Base-by-base conservation (phyloP, 192 early-diverging fungal species). In the Neocallimastix lanati region DNA sequence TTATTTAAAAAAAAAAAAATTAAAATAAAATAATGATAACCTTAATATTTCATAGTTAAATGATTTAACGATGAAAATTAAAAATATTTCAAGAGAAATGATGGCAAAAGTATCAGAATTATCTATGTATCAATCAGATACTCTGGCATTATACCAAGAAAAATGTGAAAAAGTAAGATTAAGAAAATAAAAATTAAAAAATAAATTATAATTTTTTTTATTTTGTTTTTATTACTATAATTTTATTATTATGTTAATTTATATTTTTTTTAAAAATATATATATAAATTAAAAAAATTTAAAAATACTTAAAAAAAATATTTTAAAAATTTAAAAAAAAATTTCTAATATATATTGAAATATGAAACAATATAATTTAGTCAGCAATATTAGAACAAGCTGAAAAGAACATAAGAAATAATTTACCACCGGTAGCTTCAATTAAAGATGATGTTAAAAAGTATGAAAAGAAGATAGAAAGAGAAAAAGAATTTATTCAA, bases 71-170 rank as follows among this genome's bases (percentile, higher is more conserved):
- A 87, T 86, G 77, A 83, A 84, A 50, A 86, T 90, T 76, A 90
- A 88, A 79, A 78, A 84, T 36, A 29, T 84, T 6, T 88, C 89
- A n/a, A 79, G 82, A 29, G 82, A 84, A 28, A 86, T 88, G 83
- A 90, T 90, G 88, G 88, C 87, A 13, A 81, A 82, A 38, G 86
- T 90, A 14, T 87, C 86, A 0, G 89, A 90, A 81, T 82, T 90
- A 30, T 89, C 89, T 4, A 90, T 90, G 88, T 84, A 90, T 80
- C 89, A 90, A 77, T 87, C 87, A 3, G 78, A 85, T 80, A 86
- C 89, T 11, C 85, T 90, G 83, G 84, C 82, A n/a, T 82, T 90
- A n/a, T 90, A 90, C 78, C 88, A 87, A 76, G 88, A 90, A 79
- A 86, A 85, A 29, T 80, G 76, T 78, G 88, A 90, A 83, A 90